A percentile compares a stretch with the other conserved stretches of the same genome.
These are phyloP conservation scores for Misopates orontium DNA, from an alignment of 257 asterid species.

Conservation along the genomic window DNA sequence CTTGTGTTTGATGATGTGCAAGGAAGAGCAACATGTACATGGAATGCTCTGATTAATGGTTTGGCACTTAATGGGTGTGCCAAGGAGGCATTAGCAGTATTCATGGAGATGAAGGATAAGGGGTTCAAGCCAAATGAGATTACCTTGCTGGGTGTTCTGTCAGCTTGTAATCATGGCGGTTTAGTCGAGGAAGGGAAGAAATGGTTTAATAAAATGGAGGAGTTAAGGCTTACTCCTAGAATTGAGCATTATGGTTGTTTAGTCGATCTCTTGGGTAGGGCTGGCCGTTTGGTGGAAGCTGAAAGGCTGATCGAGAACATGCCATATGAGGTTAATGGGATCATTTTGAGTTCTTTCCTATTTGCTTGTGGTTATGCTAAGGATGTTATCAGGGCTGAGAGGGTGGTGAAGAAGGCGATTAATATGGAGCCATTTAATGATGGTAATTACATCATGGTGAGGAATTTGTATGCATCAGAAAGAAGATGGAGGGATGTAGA, in stretches of 20 bases:
- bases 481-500: slow-evolving; percentile 89
- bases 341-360: slow-evolving; percentile 77
- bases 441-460: slow-evolving; percentile 76
- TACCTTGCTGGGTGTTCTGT: slow-evolving; percentile 82
- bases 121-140: slow-evolving; percentile 61
- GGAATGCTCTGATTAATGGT: slow-evolving; percentile 94
- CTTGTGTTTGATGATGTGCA: slow-evolving; percentile 47
- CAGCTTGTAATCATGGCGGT: slow-evolving; percentile 97
- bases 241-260: slow-evolving; percentile 89
- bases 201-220: slow-evolving; percentile 72
- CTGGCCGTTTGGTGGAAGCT: slow-evolving; percentile 84
- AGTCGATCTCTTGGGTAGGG: slow-evolving; percentile 82
- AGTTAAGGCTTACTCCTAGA: slow-evolving; percentile 46
- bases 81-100: slow-evolving; percentile 65
- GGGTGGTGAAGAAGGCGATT: slow-evolving; percentile 59
- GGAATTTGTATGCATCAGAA: slow-evolving; percentile 87
- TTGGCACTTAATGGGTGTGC: slow-evolving; percentile 86
- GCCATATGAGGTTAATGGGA: slow-evolving; percentile 92
- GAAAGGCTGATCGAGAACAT: slow-evolving; percentile 65
- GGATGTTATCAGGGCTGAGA: slow-evolving; percentile 79
- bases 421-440: slow-evolving; percentile 74
- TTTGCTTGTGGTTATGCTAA: slow-evolving; percentile 82
- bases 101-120: slow-evolving; percentile 52
- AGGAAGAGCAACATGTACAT: slow-evolving; percentile 57
- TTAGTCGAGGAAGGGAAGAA: slow-evolving; percentile 80